phyloP scores from a whole-genome alignment of 179 eudicot species.

The Kewa caespitosa region DNA sequence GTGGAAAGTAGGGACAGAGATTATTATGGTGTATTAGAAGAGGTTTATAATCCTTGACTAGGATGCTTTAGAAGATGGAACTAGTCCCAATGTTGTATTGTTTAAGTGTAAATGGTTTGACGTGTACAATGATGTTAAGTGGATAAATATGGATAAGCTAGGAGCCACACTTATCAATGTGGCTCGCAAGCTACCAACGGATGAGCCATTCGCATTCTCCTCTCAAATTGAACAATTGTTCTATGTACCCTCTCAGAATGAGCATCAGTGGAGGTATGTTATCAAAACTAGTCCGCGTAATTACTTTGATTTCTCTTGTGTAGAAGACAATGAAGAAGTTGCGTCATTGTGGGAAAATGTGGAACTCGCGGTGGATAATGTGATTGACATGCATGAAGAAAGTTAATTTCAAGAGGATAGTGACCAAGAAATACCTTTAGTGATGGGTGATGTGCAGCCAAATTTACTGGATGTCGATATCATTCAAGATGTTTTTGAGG shows the following conservation, averaged over 20 bases:
- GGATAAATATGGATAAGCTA: not conserved
- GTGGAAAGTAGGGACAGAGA: slow-evolving; percentile 2
- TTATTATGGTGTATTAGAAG: slow-evolving; percentile 4
- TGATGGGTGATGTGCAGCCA: too few species aligned
- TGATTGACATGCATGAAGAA: not conserved
- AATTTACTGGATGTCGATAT: too few species aligned
- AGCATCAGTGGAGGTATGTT: not conserved
- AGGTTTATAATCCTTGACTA: not conserved
- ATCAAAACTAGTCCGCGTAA: not conserved
- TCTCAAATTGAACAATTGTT: not conserved
- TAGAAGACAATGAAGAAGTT: not conserved
- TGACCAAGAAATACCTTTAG: too few species aligned
- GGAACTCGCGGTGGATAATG: not conserved
- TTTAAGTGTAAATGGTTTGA: not conserved
- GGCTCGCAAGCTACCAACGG: not conserved
- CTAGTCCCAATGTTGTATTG: not conserved
- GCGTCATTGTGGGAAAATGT: not conserved
- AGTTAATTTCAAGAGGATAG: too few species aligned
- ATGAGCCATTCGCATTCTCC: not conserved
- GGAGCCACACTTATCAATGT: not conserved
- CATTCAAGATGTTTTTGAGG: too few species aligned
- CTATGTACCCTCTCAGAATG: not conserved
- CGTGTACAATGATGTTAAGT: not conserved
- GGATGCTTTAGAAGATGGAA: not conserved
- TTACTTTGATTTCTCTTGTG: not conserved